Evolutionary conservation across 2,329 filamentous ascomycete species (phyloP), one percentile per base, ranked within the genome.

Genomic region (Alternaria arbusti): DNA sequence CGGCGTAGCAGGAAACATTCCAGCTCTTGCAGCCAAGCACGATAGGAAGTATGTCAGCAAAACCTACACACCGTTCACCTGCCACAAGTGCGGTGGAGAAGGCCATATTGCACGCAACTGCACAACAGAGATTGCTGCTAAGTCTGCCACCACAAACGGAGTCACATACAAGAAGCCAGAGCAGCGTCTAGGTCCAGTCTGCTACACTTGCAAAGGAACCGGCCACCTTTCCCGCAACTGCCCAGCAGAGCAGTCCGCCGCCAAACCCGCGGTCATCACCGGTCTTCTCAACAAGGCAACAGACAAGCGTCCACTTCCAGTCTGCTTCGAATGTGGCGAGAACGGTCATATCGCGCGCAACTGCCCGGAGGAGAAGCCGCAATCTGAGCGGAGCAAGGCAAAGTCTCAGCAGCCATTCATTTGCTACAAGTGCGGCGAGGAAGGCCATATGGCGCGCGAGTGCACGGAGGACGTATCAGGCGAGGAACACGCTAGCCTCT

Each of bases 351-450:
- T 56, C 6, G 47, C 61, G 7, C 57, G 54, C 17, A 32, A 64
- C n/a, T 68, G 66, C 28, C 40, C 20, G 20, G 32, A 52, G 6
- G 49, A 20, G 32, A 49, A 28, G 56, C 43, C 22, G 10, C 15
- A 40, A 40, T 40, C 36, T 17, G 36, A 40, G 36, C 15, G 36
- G 36, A 40, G 36, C 25, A 54, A 54, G 49, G 6, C 30, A 7
- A 61, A 52, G 54, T 17, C 30, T 10, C 10, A 51, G 15, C 30
- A 54, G 22, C 56, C 59, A 5, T 61, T 47, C 13, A 49, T 54
- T 6, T 70, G 66, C 64, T 70, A 65, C 63, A 68, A 51, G 15
- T 70, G 66, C 26, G 45, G 57, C 32, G 49, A 12, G 3, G 22
- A 59, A 23, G 68, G 66, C 17, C 66, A 69, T 8, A 40, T 67